Percentiles rank a stretch among this genome's conserved stretches.
These are phyloP conservation scores for Saksenaea oblongispora DNA, from an alignment of 371 early-diverging fungal genomes.

Conservation along the genomic window DNA sequence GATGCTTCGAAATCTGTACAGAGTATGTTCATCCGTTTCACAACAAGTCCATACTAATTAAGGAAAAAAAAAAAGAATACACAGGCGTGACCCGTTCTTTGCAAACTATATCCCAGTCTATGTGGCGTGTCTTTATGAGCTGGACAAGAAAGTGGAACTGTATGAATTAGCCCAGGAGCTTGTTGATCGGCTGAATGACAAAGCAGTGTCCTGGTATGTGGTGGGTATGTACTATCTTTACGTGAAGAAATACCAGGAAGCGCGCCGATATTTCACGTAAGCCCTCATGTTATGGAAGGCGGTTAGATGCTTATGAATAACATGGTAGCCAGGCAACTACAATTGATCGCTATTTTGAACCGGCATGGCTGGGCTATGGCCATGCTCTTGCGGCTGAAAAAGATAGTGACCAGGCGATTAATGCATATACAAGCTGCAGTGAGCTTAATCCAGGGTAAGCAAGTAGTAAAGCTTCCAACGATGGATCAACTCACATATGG, in stretches of 20 bases:
- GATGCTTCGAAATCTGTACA: conserved; percentile 59
- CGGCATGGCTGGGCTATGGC: conserved; percentile 80
- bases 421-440: conserved; percentile 67
- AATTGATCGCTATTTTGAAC: conserved; percentile 63
- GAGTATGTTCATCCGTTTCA: conserved; percentile 39
- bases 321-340: conserved; percentile 54
- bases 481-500: background rate
- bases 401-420: conserved; percentile 78
- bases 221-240: conserved; percentile 76
- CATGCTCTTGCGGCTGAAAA: conserved; percentile 79
- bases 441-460: conserved; percentile 68
- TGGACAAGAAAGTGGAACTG: conserved; percentile 59
- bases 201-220: conserved; percentile 64
- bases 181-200: conserved; percentile 27
- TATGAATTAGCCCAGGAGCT: conserved; percentile 56
- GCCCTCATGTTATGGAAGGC: background rate
- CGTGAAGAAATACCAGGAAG: conserved; percentile 58
- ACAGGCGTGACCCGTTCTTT: conserved; percentile 60
- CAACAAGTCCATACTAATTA: too few relatives aligned
- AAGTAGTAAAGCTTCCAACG: background rate
- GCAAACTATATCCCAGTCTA: conserved; percentile 60
- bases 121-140: conserved; percentile 65
- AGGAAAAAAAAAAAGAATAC: conserved; percentile 43
- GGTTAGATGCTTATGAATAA: background rate
- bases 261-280: conserved; percentile 63